Evolutionary conservation across 768 basidiomycete species (phyloP).

Genomic region (Rubroboletus pulcherrimus): DNA sequence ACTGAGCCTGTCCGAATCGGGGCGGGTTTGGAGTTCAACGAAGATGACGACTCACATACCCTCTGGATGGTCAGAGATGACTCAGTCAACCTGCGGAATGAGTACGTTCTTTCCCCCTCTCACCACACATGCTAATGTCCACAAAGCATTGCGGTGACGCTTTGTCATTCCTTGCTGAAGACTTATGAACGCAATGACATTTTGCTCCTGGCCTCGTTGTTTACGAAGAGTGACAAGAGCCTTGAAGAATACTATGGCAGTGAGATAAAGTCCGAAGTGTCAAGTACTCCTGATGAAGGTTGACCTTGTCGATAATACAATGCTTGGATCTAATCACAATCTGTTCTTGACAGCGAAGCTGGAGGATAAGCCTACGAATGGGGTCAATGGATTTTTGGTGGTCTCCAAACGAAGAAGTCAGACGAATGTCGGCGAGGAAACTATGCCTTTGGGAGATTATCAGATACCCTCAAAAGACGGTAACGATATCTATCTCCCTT

Average conservation of each 20-base stretch:
- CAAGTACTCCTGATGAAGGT: neutral
- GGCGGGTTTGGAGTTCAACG: neutral
- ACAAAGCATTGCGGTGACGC: slow-evolving; percentile 1
- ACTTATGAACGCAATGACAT: slow-evolving; percentile 8
- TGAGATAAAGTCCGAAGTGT: neutral
- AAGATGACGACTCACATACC: neutral
- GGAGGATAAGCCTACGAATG: no score
- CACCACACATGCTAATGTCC: neutral
- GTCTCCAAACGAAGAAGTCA: no score
- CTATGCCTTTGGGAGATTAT: no score
- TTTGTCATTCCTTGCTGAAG: slow-evolving; percentile 8
- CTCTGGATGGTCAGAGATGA: slow-evolving; percentile 9
- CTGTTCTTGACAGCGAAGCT: no score
- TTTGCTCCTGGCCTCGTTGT: slow-evolving; percentile 8
- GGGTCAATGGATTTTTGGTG: no score
- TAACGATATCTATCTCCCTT: neutral
- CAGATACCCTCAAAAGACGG: neutral
- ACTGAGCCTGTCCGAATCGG: neutral
- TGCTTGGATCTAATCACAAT: neutral
- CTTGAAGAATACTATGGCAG: slow-evolving; percentile 1
- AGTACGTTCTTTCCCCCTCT: neutral
- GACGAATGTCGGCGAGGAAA: no score
- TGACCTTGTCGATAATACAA: neutral
- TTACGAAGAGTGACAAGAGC: neutral
- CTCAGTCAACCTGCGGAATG: neutral